phyloP scores from a whole-genome alignment of 805 yeast genomes.

The Teunomyces barrocoloradensis region DNA sequence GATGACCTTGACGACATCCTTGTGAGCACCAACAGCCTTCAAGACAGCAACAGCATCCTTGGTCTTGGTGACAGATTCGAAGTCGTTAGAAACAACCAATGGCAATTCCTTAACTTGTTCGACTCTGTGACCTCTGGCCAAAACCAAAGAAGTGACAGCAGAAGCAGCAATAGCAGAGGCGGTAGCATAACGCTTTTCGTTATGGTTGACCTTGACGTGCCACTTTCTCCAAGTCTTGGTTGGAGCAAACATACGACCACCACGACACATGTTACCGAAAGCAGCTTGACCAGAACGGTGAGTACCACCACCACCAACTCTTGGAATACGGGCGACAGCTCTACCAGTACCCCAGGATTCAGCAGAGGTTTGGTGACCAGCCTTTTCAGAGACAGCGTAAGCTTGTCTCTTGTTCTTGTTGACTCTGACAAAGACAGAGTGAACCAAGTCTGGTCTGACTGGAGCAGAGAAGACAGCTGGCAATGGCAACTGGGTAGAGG shows the following conservation, averaged over 20 bases:
- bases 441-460: conserved; percentile 99
- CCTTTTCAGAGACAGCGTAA: conserved; percentile 98
- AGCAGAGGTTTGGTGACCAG: conserved; percentile 99
- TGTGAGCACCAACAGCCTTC: conserved; percentile 98
- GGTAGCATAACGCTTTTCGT: conserved; percentile 99
- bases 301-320: conserved; percentile 99
- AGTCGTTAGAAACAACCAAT: conserved; percentile 89
- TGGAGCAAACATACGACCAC: conserved; percentile 99
- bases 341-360: conserved; percentile 99
- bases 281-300: conserved; percentile 99
- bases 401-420: conserved; percentile 99
- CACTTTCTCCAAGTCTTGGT: conserved; percentile 99
- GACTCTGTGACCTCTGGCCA: conserved; percentile 99
- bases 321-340: conserved; percentile 99
- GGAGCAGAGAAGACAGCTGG: conserved; percentile 99
- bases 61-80: conserved; percentile 93
- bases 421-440: conserved; percentile 96
- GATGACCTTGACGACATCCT: conserved; percentile 96
- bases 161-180: conserved; percentile 99
- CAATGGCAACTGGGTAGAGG: conserved; percentile 81
- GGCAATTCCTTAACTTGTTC: conserved; percentile 98
- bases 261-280: conserved; percentile 99
- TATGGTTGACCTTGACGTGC: conserved; percentile 99
- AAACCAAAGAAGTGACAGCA: conserved; percentile 95
- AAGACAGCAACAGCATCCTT: conserved; percentile 98